These are phyloP conservation scores for Iberis pinnata DNA, from an alignment of 345 rosid species.

Conservation along the genomic window DNA sequence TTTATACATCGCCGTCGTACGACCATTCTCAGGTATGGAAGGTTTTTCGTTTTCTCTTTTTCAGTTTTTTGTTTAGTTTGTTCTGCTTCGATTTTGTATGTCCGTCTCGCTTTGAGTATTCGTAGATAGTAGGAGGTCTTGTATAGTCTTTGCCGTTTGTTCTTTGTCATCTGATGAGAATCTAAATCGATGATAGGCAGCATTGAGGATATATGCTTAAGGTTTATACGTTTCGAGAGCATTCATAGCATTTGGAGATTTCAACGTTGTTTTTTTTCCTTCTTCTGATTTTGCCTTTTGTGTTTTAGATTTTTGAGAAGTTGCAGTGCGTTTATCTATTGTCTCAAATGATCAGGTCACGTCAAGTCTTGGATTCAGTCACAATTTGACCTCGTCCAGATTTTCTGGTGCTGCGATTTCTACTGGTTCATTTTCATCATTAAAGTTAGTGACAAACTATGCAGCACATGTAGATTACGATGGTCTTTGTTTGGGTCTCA, in stretches of 20 bases:
- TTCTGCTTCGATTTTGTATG: neutral
- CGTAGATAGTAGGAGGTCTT: neutral
- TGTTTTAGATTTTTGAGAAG: neutral
- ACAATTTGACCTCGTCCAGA: slow-evolving; percentile 32
- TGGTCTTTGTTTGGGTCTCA: neutral
- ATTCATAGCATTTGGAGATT: neutral
- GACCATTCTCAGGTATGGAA: slow-evolving; percentile 43
- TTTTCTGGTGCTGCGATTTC: slow-evolving; percentile 44
- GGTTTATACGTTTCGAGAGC: neutral
- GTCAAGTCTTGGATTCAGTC: slow-evolving; percentile 33
- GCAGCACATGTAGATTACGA: neutral
- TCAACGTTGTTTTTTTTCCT: neutral
- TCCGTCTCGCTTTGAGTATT: neutral
- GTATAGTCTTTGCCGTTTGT: neutral
- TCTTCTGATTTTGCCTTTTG: neutral
- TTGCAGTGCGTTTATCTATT: neutral
- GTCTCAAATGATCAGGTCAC: slow-evolving; percentile 30
- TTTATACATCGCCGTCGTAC: slow-evolving; percentile 31
- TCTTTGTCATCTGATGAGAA: neutral
- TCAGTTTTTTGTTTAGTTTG: neutral
- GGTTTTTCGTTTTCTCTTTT: neutral
- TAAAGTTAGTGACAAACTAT: slow-evolving; percentile 50
- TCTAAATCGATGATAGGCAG: slow-evolving; percentile 2
- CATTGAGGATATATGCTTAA: neutral
- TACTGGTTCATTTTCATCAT: slow-evolving; percentile 34